These are phyloP conservation scores for Didymella segeticola DNA, from an alignment of 2,329 filamentous ascomycete species.

Conservation along the genomic window DNA sequence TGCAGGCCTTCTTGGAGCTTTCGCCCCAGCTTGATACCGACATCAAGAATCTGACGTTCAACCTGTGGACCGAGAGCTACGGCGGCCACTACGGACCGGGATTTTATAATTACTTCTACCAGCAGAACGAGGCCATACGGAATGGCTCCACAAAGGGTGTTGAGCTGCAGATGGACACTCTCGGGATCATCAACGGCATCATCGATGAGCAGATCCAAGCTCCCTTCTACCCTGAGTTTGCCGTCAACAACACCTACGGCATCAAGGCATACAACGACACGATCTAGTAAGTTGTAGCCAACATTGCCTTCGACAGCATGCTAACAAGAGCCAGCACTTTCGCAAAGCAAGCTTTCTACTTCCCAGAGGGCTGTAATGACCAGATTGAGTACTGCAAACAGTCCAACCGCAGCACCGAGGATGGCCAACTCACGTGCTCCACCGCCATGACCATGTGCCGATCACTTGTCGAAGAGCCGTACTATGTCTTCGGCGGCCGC, in stretches of 20 bases:
- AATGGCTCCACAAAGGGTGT: conserved; percentile 57
- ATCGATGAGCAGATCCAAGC: conserved; percentile 59
- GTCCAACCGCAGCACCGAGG: conserved; percentile 30
- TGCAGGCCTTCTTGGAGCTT: conserved; percentile 46
- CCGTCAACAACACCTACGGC: conserved; percentile 62
- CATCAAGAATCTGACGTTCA: conserved; percentile 60
- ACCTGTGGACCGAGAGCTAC: conserved; percentile 55
- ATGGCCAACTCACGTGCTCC: conserved; percentile 46
- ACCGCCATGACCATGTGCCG: conserved; percentile 51
- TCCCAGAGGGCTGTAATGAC: conserved; percentile 60
- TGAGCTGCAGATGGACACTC: conserved; percentile 60
- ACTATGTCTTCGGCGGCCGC: conserved; percentile 50
- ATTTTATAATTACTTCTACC: conserved; percentile 64
- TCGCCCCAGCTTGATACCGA: conserved; percentile 55
- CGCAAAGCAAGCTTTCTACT: conserved; percentile 54
- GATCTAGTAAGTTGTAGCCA: conserved; percentile 43
- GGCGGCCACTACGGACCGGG: conserved; percentile 58
- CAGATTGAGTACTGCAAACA: conserved; percentile 56
- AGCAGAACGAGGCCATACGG: conserved; percentile 61
- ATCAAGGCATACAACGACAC: conserved; percentile 57
- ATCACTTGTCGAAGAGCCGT: conserved; percentile 54
- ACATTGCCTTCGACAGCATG: background rate
- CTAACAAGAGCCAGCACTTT: conserved; percentile 24
- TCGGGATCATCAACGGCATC: conserved; percentile 63
- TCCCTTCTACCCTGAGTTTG: conserved; percentile 52